A percentile compares a stretch with the other conserved stretches of the same genome.
Conservation (phyloP, 805 yeast genomes). For the Pichia gijzeniarum region DNA sequence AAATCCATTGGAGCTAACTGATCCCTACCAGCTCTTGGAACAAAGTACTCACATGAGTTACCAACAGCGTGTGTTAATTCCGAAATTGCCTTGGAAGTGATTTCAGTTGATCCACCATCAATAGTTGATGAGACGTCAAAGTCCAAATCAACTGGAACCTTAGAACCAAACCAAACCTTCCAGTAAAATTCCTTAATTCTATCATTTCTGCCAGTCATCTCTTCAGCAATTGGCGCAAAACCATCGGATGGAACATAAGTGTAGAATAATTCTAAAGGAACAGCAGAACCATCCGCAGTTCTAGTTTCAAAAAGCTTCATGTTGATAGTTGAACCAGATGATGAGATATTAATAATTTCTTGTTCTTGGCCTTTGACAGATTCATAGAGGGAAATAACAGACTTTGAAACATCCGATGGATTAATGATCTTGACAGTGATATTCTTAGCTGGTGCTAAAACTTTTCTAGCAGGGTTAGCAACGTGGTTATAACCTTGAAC, state of each 20-base stretch:
- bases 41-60: conserved; percentile 94
- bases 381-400: conserved; percentile 62
- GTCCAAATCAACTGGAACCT: conserved; percentile 54
- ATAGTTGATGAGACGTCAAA: conserved; percentile 68
- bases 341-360: conserved; percentile 59
- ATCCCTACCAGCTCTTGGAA: conserved; percentile 75
- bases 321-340: conserved; percentile 50
- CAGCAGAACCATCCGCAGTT: conserved; percentile 70
- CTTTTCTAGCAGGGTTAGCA: conserved; percentile 70
- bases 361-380: conserved; percentile 61
- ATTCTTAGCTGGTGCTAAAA: conserved; percentile 66
- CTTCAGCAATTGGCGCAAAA: conserved; percentile 91
- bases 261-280: conserved; percentile 71
- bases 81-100: conserved; percentile 71
- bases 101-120: conserved; percentile 59
- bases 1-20: conserved; percentile 98
- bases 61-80: conserved; percentile 97
- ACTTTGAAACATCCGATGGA: conserved; percentile 45
- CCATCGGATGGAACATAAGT: conserved; percentile 79
- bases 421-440: conserved; percentile 55
- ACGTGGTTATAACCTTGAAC: conserved; percentile 83
- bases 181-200: conserved; percentile 96
- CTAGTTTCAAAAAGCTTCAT: conserved; percentile 81
- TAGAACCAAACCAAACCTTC: conserved; percentile 87
- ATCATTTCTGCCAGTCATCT: conserved; percentile 82